Evolutionary conservation across 1,284 basidiomycete species (phyloP), one percentile per base, ranked within the genome.

Genomic region (Microbotryum scabiosae): DNA sequence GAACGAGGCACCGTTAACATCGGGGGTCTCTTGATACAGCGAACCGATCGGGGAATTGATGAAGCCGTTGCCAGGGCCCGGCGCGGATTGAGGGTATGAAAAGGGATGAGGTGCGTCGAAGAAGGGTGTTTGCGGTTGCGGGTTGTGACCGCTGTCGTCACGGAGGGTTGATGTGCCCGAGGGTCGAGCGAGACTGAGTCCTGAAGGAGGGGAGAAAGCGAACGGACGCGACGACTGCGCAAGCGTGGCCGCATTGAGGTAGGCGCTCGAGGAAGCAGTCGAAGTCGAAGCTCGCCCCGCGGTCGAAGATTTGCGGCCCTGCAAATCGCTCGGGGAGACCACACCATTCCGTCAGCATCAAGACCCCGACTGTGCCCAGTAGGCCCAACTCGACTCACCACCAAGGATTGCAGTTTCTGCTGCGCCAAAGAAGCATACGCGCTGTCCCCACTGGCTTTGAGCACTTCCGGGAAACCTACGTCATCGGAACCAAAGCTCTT

Each of bases 131-230:
- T 48, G 10, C 5, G 64, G 61, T 2, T 51, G 56, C 28, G 65
- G 62, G 7, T 14, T 1, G 18, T 30, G 32, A 2, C 44, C 21
- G 30, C 30, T 30, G 16, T 64, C 58, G n/a, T 32, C 21, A 54
- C n/a, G 16, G 61, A 36, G 2, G 57, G 51, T 6, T 41, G 16
- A 12, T 41, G 36, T 18, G 36, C 36, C 36, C 16, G 48, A 1
- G 2, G 66, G 67, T 5, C 65, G 63, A 26, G 55, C 61, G 14
- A 68, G 60, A 21, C 61, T 63, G 36, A 68, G 55, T 4, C 66
- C 66, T 3, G 66, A 68, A 5, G 66, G 60, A 2, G 55, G 25
- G 49, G 56, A 54, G 61, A 68, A 68, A 10, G 62, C 53, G 58
- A 60, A 63, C 0, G 56, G 57, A 0, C 58, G 52, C 3, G 49